Conservation (phyloP, 2,329 filamentous ascomycete species). For the Fusarium algeriense region DNA sequence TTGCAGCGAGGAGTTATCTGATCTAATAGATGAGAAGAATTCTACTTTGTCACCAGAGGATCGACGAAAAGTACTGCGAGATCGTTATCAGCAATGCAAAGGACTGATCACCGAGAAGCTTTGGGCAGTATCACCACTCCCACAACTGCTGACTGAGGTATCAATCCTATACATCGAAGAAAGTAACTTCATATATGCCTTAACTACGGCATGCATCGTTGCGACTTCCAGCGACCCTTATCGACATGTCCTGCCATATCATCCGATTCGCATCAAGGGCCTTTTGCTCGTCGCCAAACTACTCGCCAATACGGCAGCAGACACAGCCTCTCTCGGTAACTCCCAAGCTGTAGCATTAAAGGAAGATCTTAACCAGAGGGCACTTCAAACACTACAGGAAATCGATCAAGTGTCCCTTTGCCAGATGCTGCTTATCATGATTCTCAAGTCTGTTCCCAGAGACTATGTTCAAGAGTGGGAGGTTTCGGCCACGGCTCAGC, state of each 20-base stretch:
- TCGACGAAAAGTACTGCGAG: constrained; percentile 36
- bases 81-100: constrained; percentile 44
- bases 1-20: constrained; percentile 47
- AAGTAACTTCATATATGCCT: constrained; percentile 57
- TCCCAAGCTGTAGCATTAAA: constrained; percentile 44
- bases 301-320: constrained; percentile 62
- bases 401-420: constrained; percentile 67
- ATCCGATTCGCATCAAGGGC: constrained; percentile 63
- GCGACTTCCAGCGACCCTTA: constrained; percentile 63
- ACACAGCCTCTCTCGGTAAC: constrained; percentile 48
- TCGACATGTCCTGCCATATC: constrained; percentile 63
- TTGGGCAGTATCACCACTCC: constrained; percentile 65
- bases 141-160: constrained; percentile 59
- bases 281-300: constrained; percentile 65
- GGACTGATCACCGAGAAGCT: constrained; percentile 47
- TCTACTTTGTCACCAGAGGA: constrained; percentile 46
- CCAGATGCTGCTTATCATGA: constrained; percentile 65
- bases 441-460: constrained; percentile 56
- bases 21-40: constrained; percentile 43
- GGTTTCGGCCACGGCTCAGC: constrained; percentile 57
- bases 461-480: constrained; percentile 62
- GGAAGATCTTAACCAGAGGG: constrained; percentile 40
- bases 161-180: constrained; percentile 59
- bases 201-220: constrained; percentile 62
- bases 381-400: constrained; percentile 52